Base-by-base conservation (phyloP, 2,329 filamentous ascomycete genomes). In the Fusarium pseudograminearum region DNA sequence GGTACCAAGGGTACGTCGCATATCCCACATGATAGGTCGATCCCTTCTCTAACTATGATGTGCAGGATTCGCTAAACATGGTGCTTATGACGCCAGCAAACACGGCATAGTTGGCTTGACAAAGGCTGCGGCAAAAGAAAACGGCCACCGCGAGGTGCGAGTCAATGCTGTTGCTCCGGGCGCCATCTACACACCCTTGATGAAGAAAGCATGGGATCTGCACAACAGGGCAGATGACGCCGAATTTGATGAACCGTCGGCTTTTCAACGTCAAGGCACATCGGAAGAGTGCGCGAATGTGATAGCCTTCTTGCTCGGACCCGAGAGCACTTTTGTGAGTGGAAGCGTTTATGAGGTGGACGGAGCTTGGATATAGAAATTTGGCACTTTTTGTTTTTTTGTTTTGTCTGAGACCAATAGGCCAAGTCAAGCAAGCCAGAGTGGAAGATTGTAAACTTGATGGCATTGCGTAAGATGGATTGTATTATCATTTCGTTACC, bases 161-260 rank as follows among this genome's bases (percentile, higher is more conserved):
- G 75, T 81, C 59, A 86, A 86, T 62, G 81, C 81, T 18, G 82
- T 85, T 16, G 82, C 83, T 9, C 83, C 83, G 0, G 84, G 84
- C 7, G 78, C 83, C 8, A 85, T 86, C 51, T 79, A 81, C 61
- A 87, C 84, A 22, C 84, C 84, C 11, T 65, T 86, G 71, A 82
- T 86, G 80, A 78, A 83, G 61, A 79, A 82, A 71, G 74, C 78
- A 20, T 83, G 80, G 76, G 78, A 81, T 47, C 73, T 73, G 30
- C 73, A 73, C 38, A 77, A 70, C 12, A 69, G 76, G 24, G 71
- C 81, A 53, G 67, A 77, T 22, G 77, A 80, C 52, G 80, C 80
- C 24, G 76, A 78, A 6, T 83, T 83, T 47, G 79, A 83, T 52
- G 79, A 83, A 51, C 78, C 80, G 11, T 80, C 78, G 10, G 80